Evolutionary conservation across 2,329 filamentous ascomycete genomes (phyloP).

Genomic region (Knufia fluminis): DNA sequence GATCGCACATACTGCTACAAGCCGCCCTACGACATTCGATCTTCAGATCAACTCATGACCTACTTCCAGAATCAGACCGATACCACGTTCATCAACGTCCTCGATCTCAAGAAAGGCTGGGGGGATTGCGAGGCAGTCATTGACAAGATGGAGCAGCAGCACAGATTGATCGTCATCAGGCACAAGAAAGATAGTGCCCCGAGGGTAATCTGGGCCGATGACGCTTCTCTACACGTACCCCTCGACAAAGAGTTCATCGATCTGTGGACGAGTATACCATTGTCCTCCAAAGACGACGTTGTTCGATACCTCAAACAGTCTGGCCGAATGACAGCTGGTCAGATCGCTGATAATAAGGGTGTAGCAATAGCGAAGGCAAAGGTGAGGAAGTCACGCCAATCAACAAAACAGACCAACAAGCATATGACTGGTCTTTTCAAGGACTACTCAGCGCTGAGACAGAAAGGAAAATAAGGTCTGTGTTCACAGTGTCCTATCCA

Average conservation of each 20-base stretch:
- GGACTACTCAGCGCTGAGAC: slow-evolving; percentile 19
- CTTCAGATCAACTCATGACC: slow-evolving; percentile 64
- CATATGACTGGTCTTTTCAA: slow-evolving; percentile 54
- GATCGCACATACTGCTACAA: slow-evolving; percentile 68
- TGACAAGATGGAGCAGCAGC: slow-evolving; percentile 64
- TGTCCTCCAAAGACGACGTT: slow-evolving; percentile 56
- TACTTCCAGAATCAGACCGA: slow-evolving; percentile 75
- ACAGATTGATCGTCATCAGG: slow-evolving; percentile 73
- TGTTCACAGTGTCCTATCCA: no score
- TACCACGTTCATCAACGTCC: slow-evolving; percentile 70
- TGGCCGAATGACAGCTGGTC: slow-evolving; percentile 75
- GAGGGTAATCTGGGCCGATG: slow-evolving; percentile 80
- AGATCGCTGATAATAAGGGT: slow-evolving; percentile 53
- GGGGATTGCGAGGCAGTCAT: slow-evolving; percentile 70
- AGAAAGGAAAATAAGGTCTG: slow-evolving; percentile 13
- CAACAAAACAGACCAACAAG: slow-evolving; percentile 74
- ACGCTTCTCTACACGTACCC: slow-evolving; percentile 62
- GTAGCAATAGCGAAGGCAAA: slow-evolving; percentile 57
- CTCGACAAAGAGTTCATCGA: slow-evolving; percentile 75
- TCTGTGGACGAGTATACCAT: slow-evolving; percentile 75
- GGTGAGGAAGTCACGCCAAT: slow-evolving; percentile 45
- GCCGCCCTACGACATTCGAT: slow-evolving; percentile 74
- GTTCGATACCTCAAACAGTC: slow-evolving; percentile 56
- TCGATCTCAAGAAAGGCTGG: slow-evolving; percentile 95
- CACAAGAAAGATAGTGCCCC: slow-evolving; percentile 88